Percentiles rank a stretch among this genome's conserved stretches.
phyloP scores from a whole-genome alignment of 2,329 filamentous ascomycete genomes.

The Botrytis squamosa region DNA sequence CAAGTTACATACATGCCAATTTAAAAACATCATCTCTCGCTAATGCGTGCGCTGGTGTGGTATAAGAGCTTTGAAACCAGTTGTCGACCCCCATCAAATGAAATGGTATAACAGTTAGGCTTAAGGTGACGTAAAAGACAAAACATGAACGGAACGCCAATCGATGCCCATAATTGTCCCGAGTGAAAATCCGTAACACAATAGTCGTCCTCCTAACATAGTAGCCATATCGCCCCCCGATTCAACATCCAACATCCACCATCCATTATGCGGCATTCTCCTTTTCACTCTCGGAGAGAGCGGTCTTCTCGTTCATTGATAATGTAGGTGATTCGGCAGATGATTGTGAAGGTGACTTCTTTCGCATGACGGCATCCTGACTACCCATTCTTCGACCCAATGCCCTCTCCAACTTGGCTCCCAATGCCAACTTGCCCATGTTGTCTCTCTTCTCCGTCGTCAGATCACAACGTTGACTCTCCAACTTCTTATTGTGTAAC shows the following conservation, averaged over 20 bases:
- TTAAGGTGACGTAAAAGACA: slow-evolving; percentile 10
- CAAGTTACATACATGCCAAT: slow-evolving; percentile 6
- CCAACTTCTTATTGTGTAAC: slow-evolving; percentile 67
- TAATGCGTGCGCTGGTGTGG: slow-evolving; percentile 16
- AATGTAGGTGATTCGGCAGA: slow-evolving; percentile 6
- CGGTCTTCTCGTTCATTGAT: slow-evolving; percentile 4
- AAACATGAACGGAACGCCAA: slow-evolving; percentile 20
- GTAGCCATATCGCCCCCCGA: slow-evolving; percentile 9
- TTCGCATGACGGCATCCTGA: slow-evolving; percentile 67
- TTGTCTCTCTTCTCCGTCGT: slow-evolving; percentile 65
- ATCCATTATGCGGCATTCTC: background rate
- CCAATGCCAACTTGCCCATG: slow-evolving; percentile 67
- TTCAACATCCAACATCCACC: background rate
- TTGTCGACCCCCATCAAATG: slow-evolving; percentile 10
- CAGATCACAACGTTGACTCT: slow-evolving; percentile 65
- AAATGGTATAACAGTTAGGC: slow-evolving; percentile 20
- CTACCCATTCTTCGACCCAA: slow-evolving; percentile 66
- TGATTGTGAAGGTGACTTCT: slow-evolving; percentile 15
- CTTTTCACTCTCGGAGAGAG: slow-evolving; percentile 2
- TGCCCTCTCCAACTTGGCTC: slow-evolving; percentile 72
- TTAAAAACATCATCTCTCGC: slow-evolving; percentile 10
- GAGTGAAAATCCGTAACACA: slow-evolving; percentile 7
- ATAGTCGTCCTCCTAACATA: background rate
- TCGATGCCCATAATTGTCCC: slow-evolving; percentile 20
- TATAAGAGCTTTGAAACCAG: slow-evolving; percentile 19